These are phyloP conservation scores for Globisporangium nagaii DNA, from an alignment of 352 stramenopile genomes.

Conservation along the genomic window DNA sequence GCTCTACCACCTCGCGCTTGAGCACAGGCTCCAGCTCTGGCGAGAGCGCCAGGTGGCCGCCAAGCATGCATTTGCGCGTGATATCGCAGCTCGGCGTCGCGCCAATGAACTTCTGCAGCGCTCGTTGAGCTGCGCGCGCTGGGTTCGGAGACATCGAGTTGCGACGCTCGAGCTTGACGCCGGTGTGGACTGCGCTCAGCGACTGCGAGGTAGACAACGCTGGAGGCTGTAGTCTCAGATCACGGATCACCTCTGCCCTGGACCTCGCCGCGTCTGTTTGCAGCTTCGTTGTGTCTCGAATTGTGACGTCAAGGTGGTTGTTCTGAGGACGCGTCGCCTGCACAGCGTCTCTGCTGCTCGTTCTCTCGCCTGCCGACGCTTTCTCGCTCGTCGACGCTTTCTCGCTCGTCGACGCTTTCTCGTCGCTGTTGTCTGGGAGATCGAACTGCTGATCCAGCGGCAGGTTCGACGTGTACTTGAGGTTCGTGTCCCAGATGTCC, in stretches of 20 bases:
- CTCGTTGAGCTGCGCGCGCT: constrained; percentile 43
- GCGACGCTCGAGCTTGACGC: constrained; percentile 15
- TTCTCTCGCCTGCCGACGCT: neutral
- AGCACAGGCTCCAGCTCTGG: constrained; percentile 61
- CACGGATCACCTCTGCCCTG: constrained; percentile 10
- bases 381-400: neutral
- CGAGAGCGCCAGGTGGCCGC: constrained; percentile 50
- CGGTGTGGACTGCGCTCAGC: neutral
- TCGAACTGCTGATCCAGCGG: constrained; percentile 60
- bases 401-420: neutral
- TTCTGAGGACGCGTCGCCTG: neutral
- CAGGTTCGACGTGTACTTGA: constrained; percentile 82
- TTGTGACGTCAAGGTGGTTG: neutral
- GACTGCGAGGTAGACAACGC: neutral
- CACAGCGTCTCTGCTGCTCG: neutral
- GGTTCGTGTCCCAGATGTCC: constrained; percentile 78
- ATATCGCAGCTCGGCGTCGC: constrained; percentile 69
- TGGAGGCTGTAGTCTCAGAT: constrained; percentile 9
- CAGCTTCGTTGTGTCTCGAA: neutral
- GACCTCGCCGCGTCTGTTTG: constrained; percentile 4
- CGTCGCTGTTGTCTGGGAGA: constrained; percentile 29
- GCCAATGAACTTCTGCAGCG: constrained; percentile 66
- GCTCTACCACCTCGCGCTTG: constrained; percentile 56
- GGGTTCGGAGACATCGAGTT: constrained; percentile 51
- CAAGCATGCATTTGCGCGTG: constrained; percentile 65